phyloP scores from a whole-genome alignment of 192 early-diverging fungal species.

The Rhizoclosmatium globosum region DNA sequence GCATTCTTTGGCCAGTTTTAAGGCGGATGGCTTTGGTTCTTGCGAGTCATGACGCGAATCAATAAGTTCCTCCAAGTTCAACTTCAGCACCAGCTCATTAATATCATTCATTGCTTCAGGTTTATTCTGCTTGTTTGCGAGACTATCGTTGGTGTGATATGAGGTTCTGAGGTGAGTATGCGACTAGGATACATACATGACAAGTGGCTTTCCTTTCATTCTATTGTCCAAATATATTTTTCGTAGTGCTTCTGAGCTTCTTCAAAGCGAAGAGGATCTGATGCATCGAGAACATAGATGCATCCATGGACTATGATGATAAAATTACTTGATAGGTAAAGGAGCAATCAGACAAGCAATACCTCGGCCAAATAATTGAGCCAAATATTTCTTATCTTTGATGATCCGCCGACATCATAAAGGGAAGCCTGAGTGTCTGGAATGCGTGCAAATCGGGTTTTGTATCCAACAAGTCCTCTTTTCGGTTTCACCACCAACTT shows the following conservation, averaged over 20 bases:
- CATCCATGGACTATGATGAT: slow-evolving; percentile 15
- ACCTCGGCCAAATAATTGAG: slow-evolving; percentile 36
- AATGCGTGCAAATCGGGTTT: background rate
- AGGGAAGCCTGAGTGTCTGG: slow-evolving; percentile 18
- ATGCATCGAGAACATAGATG: slow-evolving; percentile 26
- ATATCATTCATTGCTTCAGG: background rate
- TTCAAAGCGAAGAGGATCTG: slow-evolving; percentile 6
- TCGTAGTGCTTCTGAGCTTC: slow-evolving; percentile 27
- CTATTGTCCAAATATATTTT: slow-evolving; percentile 22
- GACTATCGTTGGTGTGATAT: background rate
- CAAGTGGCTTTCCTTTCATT: slow-evolving; percentile 26
- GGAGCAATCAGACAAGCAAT: background rate
- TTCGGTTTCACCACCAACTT: slow-evolving; percentile 12
- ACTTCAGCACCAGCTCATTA: background rate
- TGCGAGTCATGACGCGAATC: background rate
- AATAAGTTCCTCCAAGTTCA: slow-evolving; percentile 1
- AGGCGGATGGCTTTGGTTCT: slow-evolving; percentile 3
- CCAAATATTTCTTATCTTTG: slow-evolving; percentile 34
- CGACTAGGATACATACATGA: slow-evolving; percentile 15
- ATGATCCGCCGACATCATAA: slow-evolving; percentile 34
- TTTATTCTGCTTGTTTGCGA: slow-evolving; percentile 28
- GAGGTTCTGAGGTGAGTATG: background rate
- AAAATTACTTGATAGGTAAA: background rate
- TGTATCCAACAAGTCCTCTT: background rate
- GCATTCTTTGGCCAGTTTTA: background rate